A percentile compares a stretch with the other conserved stretches of the same genome.
Conservation (phyloP, 2,329 filamentous ascomycete species). For the Nigrospora sphaerica region DNA sequence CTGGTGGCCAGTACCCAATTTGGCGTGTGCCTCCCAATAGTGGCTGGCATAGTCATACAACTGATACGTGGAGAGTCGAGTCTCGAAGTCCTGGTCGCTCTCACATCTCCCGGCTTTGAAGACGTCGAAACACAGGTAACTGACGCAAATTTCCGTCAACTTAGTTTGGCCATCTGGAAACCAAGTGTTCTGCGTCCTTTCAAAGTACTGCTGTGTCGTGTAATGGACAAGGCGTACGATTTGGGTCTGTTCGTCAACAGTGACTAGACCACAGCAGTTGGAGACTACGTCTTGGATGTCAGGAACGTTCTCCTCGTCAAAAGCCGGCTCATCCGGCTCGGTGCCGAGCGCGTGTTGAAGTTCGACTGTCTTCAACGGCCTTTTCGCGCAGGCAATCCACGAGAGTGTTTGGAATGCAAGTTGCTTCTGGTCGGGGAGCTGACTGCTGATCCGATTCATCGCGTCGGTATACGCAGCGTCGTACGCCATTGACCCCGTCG, state of each 20-base stretch:
- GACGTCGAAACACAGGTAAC: slow-evolving; percentile 25
- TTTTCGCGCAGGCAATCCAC: slow-evolving; percentile 32
- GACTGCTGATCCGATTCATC: slow-evolving; percentile 33
- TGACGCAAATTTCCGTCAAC: slow-evolving; percentile 23
- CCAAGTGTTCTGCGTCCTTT: slow-evolving; percentile 16
- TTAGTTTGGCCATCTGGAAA: slow-evolving; percentile 21
- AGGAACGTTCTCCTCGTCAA: slow-evolving; percentile 28
- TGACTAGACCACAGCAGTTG: slow-evolving; percentile 33
- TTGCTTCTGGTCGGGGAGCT: slow-evolving; percentile 19
- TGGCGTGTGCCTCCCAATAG: slow-evolving; percentile 6
- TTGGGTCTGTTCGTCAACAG: slow-evolving; percentile 27
- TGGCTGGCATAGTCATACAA: slow-evolving; percentile 4
- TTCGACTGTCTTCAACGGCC: slow-evolving; percentile 24
- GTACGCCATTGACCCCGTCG: slow-evolving; percentile 21
- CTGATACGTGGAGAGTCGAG: background rate
- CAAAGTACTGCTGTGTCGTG: slow-evolving; percentile 37
- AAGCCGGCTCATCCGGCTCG: slow-evolving; percentile 11
- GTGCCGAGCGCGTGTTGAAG: slow-evolving; percentile 35
- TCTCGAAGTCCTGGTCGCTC: background rate
- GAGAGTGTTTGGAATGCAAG: slow-evolving; percentile 30
- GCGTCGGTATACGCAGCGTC: slow-evolving; percentile 31
- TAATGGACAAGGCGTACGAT: slow-evolving; percentile 36
- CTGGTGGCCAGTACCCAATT: too few species aligned
- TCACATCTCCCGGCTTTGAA: background rate
- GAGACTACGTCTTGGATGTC: slow-evolving; percentile 25